phyloP scores from a whole-genome alignment of 2,329 filamentous ascomycete species.

The Penicillium concentricum region DNA sequence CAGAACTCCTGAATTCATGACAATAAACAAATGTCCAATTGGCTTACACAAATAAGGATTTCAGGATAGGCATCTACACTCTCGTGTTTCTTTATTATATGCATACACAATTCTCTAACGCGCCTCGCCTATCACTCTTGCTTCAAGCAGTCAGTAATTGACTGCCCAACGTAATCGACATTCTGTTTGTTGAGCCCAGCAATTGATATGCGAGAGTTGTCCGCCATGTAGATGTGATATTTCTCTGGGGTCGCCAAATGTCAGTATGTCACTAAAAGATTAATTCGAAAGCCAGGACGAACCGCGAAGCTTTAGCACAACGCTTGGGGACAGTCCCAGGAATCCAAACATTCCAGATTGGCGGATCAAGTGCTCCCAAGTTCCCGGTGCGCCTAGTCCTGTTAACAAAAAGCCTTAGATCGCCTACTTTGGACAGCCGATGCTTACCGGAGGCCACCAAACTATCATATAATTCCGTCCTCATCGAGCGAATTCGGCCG shows the following conservation, averaged over 20 bases:
- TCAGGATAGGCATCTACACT: not conserved
- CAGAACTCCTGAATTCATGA: not conserved
- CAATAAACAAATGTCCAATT: not conserved
- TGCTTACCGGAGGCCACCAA: slow-evolving; percentile 43
- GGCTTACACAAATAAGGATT: not conserved
- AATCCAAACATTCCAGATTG: slow-evolving; percentile 99
- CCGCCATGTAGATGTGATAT: slow-evolving; percentile 54
- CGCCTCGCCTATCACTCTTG: not conserved
- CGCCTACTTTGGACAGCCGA: not conserved
- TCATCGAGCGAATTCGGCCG: slow-evolving; percentile 87
- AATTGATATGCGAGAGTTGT: slow-evolving; percentile 95
- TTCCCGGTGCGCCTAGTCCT: slow-evolving; percentile 75
- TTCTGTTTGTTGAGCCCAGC: slow-evolving; percentile 71
- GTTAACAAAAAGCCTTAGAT: slow-evolving; percentile 43
- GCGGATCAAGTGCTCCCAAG: slow-evolving; percentile 57
- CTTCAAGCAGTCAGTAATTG: slow-evolving; percentile 21
- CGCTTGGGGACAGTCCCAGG: slow-evolving; percentile 46
- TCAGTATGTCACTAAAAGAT: slow-evolving; percentile 1
- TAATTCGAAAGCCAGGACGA: not conserved
- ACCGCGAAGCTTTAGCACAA: slow-evolving; percentile 42
- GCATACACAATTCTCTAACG: not conserved
- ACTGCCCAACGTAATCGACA: slow-evolving; percentile 39
- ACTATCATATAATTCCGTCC: slow-evolving; percentile 69
- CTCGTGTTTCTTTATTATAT: not conserved
- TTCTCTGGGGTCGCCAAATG: slow-evolving; percentile 27